phyloP scores from a whole-genome alignment of 2,329 filamentous ascomycete species.

The Juglanconis sp. region DNA sequence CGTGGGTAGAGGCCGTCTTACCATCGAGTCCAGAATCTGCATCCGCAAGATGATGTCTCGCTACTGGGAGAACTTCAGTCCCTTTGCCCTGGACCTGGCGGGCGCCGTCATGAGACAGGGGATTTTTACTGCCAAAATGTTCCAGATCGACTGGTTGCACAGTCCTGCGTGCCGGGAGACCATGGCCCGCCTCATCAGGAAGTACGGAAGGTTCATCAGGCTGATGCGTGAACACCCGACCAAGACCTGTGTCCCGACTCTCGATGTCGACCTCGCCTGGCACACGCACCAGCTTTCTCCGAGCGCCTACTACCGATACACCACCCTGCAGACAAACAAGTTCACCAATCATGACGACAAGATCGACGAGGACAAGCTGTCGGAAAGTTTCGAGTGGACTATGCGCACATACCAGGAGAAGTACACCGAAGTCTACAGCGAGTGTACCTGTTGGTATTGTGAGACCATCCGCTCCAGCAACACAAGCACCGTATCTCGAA shows the following conservation, averaged over 20 bases:
- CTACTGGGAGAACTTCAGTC: conserved; percentile 66
- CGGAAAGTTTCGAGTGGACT: conserved; percentile 68
- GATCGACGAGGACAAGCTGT: conserved; percentile 65
- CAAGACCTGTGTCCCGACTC: conserved; percentile 61
- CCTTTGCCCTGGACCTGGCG: conserved; percentile 61
- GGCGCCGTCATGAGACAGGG: conserved; percentile 66
- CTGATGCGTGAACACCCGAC: conserved; percentile 51
- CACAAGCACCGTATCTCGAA: conserved; percentile 41
- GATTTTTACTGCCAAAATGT: conserved; percentile 70
- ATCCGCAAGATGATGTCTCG: conserved; percentile 66
- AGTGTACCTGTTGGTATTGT: conserved; percentile 83
- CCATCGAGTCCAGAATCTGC: conserved; percentile 35
- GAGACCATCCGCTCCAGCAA: conserved; percentile 63
- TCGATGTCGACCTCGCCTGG: conserved; percentile 75
- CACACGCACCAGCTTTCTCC: conserved; percentile 77
- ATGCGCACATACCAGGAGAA: conserved; percentile 64
- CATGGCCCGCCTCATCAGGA: conserved; percentile 61
- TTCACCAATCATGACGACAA: conserved; percentile 86
- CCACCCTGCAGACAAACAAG: conserved; percentile 40
- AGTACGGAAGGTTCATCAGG: conserved; percentile 61
- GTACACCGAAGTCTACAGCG: conserved; percentile 66
- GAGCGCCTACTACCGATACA: conserved; percentile 58
- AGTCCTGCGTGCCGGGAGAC: conserved; percentile 62
- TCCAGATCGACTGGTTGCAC: conserved; percentile 71
- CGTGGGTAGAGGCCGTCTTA: conserved; percentile 21